Evolutionary conservation across 345 rosid genomes (phyloP), one percentile per base, ranked within the genome.

Genomic region (Trapa bicornis): DNA sequence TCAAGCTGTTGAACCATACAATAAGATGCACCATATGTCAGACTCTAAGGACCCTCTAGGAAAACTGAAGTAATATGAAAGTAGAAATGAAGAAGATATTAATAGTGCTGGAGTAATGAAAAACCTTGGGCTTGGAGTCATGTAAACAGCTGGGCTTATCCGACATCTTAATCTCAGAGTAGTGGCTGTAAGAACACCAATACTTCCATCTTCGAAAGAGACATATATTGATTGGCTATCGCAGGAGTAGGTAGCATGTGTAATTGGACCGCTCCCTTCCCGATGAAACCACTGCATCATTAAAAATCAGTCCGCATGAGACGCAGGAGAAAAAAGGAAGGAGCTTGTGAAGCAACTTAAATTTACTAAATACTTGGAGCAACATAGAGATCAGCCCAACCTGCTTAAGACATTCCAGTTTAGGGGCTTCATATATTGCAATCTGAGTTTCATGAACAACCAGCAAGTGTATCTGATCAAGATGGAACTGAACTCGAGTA

Each of bases 231-330:
- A 83, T 73, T 88, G 86, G 79, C 97, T 79, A 69, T 88, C 91
- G 58, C 96, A 91, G 33, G 97, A 91, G 75, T 85, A 88, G 43
- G 93, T 80, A 37, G 91, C 97, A 75, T 86, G 89, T 2, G 97
- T 86, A 75, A 91, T 85, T 37, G 93, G 82, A 71, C 90, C 92
- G 12, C 82, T 86, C 67, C 84, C 84, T 76, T 91, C 96, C 37
- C 79, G 76, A 63, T 79, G 81, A 37, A 87, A 75, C 85, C 85
- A 91, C 93, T 91, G 78, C 75, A 80, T 35, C 22, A 15, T 50
- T 22, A 50, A 50, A 70, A 42, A 68, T 39, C 53, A 47, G n/a
- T 16, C 33, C 9, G 39, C 9, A 45, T 7, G 48, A 37, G 22
- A 17, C 0, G 29, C 29, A 22, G 17, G 16, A 12, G 47, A 47